Percentiles rank a stretch among this genome's conserved stretches.
Conservation (phyloP, 108 stramenopile species). For the Ochromonas danica region DNA sequence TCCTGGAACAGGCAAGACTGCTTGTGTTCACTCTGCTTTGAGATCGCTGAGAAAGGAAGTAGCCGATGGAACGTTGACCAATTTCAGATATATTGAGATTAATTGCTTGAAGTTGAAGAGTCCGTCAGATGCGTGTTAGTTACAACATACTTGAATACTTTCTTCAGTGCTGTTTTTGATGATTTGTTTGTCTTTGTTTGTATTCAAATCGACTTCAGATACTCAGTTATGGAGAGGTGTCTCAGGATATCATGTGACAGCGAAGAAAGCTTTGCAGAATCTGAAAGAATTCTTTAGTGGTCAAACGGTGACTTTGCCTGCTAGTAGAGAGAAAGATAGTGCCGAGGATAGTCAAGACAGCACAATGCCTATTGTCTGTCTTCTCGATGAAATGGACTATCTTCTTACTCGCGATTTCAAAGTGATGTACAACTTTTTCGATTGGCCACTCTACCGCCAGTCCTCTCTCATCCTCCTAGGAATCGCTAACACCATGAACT, state of each 20-base stretch:
- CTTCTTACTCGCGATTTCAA: slow-evolving; percentile 85
- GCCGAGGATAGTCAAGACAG: no score
- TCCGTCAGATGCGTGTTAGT: slow-evolving; percentile 50
- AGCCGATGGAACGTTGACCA: slow-evolving; percentile 5
- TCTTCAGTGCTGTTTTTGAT: neutral
- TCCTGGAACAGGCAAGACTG: slow-evolving; percentile 64
- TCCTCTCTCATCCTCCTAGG: slow-evolving; percentile 77
- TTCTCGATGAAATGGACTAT: slow-evolving; percentile 95
- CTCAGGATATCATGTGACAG: slow-evolving; percentile 20
- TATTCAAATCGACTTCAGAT: slow-evolving; percentile 12
- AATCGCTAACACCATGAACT: slow-evolving; percentile 95
- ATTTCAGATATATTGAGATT: slow-evolving; percentile 49
- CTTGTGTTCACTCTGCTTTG: slow-evolving; percentile 53
- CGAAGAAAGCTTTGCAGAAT: slow-evolving; percentile 37
- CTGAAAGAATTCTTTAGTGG: slow-evolving; percentile 48
- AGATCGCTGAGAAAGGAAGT: slow-evolving; percentile 24
- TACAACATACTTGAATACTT: neutral
- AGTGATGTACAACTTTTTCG: slow-evolving; percentile 93
- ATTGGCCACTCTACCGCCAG: slow-evolving; percentile 74
- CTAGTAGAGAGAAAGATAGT: no score
- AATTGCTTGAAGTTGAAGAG: slow-evolving; percentile 54
- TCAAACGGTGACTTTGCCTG: neutral
- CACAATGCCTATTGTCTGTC: slow-evolving; percentile 50
- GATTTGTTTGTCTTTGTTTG: neutral
- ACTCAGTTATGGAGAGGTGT: slow-evolving; percentile 51